Conservation (phyloP, 495 filamentous ascomycete species). For the Xylaria nigripes region DNA sequence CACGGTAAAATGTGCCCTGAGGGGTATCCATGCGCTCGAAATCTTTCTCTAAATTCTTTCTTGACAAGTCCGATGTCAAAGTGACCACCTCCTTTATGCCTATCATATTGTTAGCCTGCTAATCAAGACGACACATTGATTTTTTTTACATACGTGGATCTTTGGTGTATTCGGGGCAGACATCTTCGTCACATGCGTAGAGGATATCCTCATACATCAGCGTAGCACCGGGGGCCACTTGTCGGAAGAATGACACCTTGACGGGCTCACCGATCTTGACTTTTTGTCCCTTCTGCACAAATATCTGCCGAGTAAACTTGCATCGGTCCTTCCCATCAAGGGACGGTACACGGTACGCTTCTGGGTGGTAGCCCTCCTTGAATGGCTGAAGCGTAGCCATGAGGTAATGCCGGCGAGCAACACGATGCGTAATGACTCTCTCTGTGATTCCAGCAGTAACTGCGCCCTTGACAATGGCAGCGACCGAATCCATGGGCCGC, state of each 20-base stretch:
- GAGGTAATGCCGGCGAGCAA: conserved; percentile 96
- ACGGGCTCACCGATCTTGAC: conserved; percentile 99
- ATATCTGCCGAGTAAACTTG: conserved; percentile 98
- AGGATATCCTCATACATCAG: conserved; percentile 99
- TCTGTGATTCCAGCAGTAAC: conserved; percentile 91
- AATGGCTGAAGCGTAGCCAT: conserved; percentile 99
- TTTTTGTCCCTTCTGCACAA: conserved; percentile 96
- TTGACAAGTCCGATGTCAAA: conserved; percentile 88
- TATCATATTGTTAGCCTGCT: conserved; percentile 36
- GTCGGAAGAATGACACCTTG: conserved; percentile 97
- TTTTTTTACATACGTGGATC: conserved; percentile 77
- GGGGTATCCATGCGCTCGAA: conserved; percentile 99
- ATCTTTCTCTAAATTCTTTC: conserved; percentile 98
- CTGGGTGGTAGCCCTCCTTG: conserved; percentile 96
- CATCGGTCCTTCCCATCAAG: conserved; percentile 95
- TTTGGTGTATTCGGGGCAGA: conserved; percentile 97
- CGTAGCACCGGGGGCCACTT: conserved; percentile 93
- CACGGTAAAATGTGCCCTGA: conserved; percentile 95
- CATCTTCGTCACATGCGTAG: conserved; percentile 96
- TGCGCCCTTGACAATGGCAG: conserved; percentile 68
- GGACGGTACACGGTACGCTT: conserved; percentile 93
- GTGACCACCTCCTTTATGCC: conserved; percentile 99
- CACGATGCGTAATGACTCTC: conserved; percentile 89
- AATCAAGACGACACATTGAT: neutral
- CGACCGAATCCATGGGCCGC: conserved; percentile 68